phyloP scores from a whole-genome alignment of 1,139 yeast genomes.

The Pichiaceae sp. region DNA sequence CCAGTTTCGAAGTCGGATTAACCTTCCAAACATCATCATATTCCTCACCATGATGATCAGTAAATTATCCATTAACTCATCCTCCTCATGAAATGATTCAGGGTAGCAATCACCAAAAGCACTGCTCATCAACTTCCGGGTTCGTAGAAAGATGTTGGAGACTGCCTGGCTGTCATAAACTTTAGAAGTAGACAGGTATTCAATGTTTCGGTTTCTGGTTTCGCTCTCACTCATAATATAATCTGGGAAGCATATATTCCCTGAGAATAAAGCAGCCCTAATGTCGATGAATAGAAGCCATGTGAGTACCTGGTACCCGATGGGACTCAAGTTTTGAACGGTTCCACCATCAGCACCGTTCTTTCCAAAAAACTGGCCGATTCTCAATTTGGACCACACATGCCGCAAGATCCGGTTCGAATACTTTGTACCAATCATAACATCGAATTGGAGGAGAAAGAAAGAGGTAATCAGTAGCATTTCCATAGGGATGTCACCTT shows the following conservation, averaged over 20 bases:
- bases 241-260: constrained; percentile 6
- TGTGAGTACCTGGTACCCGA: constrained; percentile 3
- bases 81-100: constrained; percentile 3
- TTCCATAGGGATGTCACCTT: constrained; percentile 3
- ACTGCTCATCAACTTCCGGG: constrained; percentile 2
- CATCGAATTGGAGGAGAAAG: constrained; percentile 4
- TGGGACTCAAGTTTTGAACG: constrained; percentile 2
- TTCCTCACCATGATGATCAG: constrained; percentile 4
- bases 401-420: constrained; percentile 5
- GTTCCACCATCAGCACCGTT: not conserved
- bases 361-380: constrained; percentile 3
- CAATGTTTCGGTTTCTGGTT: constrained; percentile 2
- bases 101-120: constrained; percentile 4
- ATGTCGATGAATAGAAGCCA: constrained; percentile 4
- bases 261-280: constrained; percentile 4
- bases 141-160: constrained; percentile 3
- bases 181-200: constrained; percentile 3
- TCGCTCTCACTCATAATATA: constrained; percentile 1
- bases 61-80: constrained; percentile 3
- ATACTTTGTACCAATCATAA: constrained; percentile 4
- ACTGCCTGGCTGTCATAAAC: constrained; percentile 4
- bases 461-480: constrained; percentile 3
- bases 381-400: constrained; percentile 4
- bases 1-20: constrained; percentile 4
- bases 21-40: constrained; percentile 4